These are phyloP conservation scores for Xylariaceae sp. DNA, from an alignment of 2,329 filamentous ascomycete species.

Conservation along the genomic window DNA sequence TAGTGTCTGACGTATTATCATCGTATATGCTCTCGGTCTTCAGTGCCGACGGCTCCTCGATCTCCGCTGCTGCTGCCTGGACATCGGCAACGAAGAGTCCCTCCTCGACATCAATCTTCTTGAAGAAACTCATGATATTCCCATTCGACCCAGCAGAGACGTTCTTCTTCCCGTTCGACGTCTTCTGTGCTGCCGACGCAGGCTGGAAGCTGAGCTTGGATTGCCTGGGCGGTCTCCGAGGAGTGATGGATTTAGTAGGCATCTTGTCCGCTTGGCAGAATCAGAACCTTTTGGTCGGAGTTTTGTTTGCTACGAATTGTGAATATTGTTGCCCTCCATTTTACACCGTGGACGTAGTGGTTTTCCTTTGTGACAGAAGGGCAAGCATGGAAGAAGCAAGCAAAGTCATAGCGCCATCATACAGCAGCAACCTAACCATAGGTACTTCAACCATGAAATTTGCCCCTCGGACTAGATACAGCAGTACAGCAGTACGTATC, in stretches of 20 bases:
- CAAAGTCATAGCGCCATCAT: too few relatives aligned
- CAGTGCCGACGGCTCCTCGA: too few relatives aligned
- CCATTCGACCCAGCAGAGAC: constrained; percentile 58
- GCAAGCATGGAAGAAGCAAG: too few relatives aligned
- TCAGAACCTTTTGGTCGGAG: too few relatives aligned
- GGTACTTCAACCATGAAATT: constrained; percentile 7
- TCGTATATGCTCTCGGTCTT: too few relatives aligned
- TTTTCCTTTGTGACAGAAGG: not conserved
- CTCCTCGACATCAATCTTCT: constrained; percentile 58
- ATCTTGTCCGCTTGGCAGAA: constrained; percentile 4
- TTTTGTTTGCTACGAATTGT: too few relatives aligned
- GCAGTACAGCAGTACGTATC: too few relatives aligned
- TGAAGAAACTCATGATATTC: constrained; percentile 71
- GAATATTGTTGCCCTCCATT: too few relatives aligned
- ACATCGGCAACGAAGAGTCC: constrained; percentile 47
- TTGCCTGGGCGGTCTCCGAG: constrained; percentile 22
- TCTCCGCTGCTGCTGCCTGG: too few relatives aligned
- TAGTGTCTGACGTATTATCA: too few relatives aligned
- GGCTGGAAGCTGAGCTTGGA: constrained; percentile 29
- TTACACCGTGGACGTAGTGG: too few relatives aligned
- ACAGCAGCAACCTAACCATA: too few relatives aligned
- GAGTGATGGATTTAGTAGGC: constrained; percentile 21
- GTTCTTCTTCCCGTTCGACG: constrained; percentile 28
- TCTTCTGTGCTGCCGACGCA: constrained; percentile 18
- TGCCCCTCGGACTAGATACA: constrained; percentile 28